These are phyloP conservation scores for Solanum rostratum DNA, from an alignment of 257 asterid genomes.

Conservation along the genomic window DNA sequence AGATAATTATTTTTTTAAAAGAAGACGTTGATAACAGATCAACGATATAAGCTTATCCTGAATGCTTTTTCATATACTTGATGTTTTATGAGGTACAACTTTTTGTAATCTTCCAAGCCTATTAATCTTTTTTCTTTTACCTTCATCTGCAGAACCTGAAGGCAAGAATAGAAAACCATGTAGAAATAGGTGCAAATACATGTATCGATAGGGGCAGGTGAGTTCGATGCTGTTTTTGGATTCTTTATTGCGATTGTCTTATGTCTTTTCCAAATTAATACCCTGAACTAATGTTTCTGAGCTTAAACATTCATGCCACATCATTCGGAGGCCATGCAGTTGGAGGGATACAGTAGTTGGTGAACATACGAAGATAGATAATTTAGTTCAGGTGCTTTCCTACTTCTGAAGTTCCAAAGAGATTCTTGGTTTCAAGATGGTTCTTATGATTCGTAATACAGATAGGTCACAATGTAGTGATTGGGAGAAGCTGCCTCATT, in stretches of 20 bases:
- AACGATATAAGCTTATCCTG: neutral
- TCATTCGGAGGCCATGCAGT: slow-evolving; percentile 26
- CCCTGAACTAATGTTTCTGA: neutral
- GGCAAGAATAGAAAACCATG: slow-evolving; percentile 66
- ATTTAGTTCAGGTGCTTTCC: slow-evolving; percentile 71
- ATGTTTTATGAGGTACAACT: neutral
- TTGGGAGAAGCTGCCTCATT: slow-evolving; percentile 62
- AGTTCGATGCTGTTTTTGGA: neutral
- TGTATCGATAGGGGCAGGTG: slow-evolving; percentile 97
- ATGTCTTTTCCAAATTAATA: neutral
- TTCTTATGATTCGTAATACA: slow-evolving; percentile 22
- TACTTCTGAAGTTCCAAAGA: neutral
- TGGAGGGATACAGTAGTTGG: slow-evolving; percentile 91
- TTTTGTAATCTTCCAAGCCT: neutral
- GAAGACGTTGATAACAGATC: neutral
- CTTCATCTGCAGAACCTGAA: slow-evolving; percentile 36
- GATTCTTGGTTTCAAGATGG: neutral
- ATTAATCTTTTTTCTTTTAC: neutral
- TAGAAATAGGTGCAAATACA: slow-evolving; percentile 87
- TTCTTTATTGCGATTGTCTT: neutral
- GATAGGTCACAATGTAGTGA: slow-evolving; percentile 85
- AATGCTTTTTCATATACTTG: neutral
- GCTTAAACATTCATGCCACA: neutral
- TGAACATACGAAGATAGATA: slow-evolving; percentile 82
- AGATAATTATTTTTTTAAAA: neutral